A percentile compares a stretch with the other conserved stretches of the same genome.
These are phyloP conservation scores for Pedinophyceae sp. DNA, from an alignment of 139 green algal genomes.

Conservation along the genomic window DNA sequence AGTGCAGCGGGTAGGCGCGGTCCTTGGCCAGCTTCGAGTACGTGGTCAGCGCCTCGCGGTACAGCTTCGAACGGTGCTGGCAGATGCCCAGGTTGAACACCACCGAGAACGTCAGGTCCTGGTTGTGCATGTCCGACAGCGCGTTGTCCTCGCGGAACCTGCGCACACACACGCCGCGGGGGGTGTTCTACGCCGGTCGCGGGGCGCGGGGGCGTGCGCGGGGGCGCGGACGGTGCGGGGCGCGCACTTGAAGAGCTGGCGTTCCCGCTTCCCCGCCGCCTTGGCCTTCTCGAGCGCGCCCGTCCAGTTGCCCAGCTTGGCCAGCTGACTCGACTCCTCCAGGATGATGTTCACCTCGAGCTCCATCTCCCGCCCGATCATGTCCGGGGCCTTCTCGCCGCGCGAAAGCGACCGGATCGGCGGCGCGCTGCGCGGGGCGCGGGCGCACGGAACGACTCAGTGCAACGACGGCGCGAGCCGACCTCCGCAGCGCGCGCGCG, in stretches of 20 bases:
- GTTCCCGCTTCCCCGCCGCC: slow-evolving; percentile 53
- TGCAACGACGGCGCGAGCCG: too few species aligned
- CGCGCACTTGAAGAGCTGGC: slow-evolving; percentile 21
- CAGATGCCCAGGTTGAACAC: slow-evolving; percentile 40
- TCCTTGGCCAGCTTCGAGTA: slow-evolving; percentile 55
- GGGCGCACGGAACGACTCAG: background rate
- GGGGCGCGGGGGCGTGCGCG: background rate
- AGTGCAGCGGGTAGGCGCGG: slow-evolving; percentile 30
- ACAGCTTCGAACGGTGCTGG: slow-evolving; percentile 35
- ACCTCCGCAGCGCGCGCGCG: too few species aligned
- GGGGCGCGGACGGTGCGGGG: background rate
- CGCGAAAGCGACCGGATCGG: background rate
- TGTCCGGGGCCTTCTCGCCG: background rate
- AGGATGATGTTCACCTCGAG: slow-evolving; percentile 59
- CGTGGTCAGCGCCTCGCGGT: slow-evolving; percentile 46
- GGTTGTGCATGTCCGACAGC: slow-evolving; percentile 41
- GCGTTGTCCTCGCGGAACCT: slow-evolving; percentile 35
- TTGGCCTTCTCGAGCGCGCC: slow-evolving; percentile 55
- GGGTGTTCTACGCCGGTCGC: too few species aligned
- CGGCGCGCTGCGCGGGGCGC: background rate
- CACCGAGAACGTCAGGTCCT: slow-evolving; percentile 50
- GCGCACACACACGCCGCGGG: too few species aligned
- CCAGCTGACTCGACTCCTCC: slow-evolving; percentile 29
- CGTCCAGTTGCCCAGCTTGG: background rate
- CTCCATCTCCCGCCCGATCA: slow-evolving; percentile 26